These are phyloP conservation scores for Stramenopiles sp. DNA, from an alignment of 352 stramenopile genomes.

Conservation along the genomic window DNA sequence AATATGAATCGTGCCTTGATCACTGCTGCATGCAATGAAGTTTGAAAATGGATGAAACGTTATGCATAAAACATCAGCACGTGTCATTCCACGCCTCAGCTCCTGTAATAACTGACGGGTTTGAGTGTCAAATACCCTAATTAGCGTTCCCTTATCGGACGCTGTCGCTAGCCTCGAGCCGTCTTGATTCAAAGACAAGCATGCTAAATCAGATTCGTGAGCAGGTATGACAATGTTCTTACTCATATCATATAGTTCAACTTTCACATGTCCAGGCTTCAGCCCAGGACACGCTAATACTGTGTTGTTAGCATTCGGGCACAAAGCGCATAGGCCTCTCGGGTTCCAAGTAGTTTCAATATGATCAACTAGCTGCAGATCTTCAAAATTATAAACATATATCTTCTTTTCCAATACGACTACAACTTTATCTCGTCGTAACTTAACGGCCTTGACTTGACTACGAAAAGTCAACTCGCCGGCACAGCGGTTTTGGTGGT, in stretches of 20 bases:
- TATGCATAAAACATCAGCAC: conserved; percentile 88
- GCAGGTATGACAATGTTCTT: not conserved
- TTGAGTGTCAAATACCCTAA: conserved; percentile 89
- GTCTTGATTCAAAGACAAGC: conserved; percentile 24
- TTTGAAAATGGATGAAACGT: conserved; percentile 78
- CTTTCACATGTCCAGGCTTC: conserved; percentile 5
- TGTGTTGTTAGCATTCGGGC: not conserved
- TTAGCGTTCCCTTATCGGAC: conserved; percentile 87
- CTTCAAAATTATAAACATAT: no score
- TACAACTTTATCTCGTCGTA: conserved; percentile 66
- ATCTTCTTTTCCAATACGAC: no score
- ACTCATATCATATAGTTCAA: no score
- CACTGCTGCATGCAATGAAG: conserved; percentile 79
- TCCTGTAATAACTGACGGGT: conserved; percentile 67
- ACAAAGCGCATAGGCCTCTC: not conserved
- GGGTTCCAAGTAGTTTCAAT: not conserved
- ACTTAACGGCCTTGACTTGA: conserved; percentile 79
- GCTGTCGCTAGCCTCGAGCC: conserved; percentile 81
- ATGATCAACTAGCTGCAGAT: no score
- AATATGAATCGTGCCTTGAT: conserved; percentile 90
- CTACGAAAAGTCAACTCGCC: conserved; percentile 91
- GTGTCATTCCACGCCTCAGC: conserved; percentile 71
- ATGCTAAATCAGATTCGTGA: not conserved
- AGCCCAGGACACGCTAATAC: not conserved
- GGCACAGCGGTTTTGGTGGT: conserved; percentile 90